Evolutionary conservation across 352 stramenopile species (phyloP), one percentile per base, ranked within the genome.

Genomic region (Globisporangium heterothallicum): DNA sequence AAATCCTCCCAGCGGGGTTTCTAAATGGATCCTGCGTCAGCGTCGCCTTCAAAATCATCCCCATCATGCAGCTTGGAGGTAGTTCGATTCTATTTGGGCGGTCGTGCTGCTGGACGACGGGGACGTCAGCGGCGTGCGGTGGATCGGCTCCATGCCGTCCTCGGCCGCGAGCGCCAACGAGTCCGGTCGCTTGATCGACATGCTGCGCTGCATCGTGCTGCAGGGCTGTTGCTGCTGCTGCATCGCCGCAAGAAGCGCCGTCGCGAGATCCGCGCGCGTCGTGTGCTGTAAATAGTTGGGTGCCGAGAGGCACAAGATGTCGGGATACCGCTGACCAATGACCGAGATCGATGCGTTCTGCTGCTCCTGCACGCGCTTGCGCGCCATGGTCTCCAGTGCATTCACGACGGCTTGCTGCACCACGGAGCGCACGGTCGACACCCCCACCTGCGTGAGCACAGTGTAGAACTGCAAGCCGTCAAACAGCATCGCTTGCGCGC

Each of bases 401-500:
- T 77, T 78, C 13, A 57, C 50, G 27, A 86, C 59, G 3, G 60
- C 75, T 12, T 71, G 53, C 22, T 74, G 55, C 25, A 88, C 27
- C 6, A 71, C 67, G 0, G 65, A 68, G 25, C 45, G 43, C 10
- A 77, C 70, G 5, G 65, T 73, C 10, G 56, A 30, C 10, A 64
- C 38, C 26, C 71, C 68, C 3, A 87, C 63, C 29, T 67, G 57
- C 29, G 49, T 74, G 19, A 89, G 64, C n/a, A 67, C 63, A 12
- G 68, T 56, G 64, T 87, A 89, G 56, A 87, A 89, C 45, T 84
- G 44, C n/a, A 89, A 48, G 3, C 78, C 78, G 29, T 86, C 73
- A 14, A 84, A 75, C 38, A 80, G 58, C 42, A 66, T 50, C 26
- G 38, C 53, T 25, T 67, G 60, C 26, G 57, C 61, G 59, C 50